These are phyloP conservation scores for Papiliotrema nemorosa DNA, from an alignment of 1,284 basidiomycete genomes.

Conservation along the genomic window DNA sequence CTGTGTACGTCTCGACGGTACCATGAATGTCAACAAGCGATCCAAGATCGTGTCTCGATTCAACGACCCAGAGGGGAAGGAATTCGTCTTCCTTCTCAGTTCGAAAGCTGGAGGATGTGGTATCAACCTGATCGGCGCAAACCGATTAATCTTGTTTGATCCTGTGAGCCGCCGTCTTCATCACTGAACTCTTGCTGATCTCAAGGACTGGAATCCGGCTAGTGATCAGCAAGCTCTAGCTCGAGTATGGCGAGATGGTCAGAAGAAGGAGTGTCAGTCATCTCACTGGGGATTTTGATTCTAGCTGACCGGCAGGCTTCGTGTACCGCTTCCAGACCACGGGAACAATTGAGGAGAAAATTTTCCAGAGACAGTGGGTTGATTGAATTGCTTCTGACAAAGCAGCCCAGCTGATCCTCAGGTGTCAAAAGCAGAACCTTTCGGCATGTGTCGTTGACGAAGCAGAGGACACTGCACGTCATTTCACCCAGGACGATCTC, in stretches of 20 bases:
- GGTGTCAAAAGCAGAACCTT: slow-evolving; percentile 89
- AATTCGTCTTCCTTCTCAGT: slow-evolving; percentile 92
- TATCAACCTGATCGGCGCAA: slow-evolving; percentile 97
- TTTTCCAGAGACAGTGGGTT: slow-evolving; percentile 77
- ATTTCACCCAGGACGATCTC: slow-evolving; percentile 87
- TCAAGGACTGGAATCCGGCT: slow-evolving; percentile 92
- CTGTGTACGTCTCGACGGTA: slow-evolving; percentile 88
- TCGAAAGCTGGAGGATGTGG: slow-evolving; percentile 98
- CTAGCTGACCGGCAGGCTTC: slow-evolving; percentile 61
- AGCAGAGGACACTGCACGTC: slow-evolving; percentile 90
- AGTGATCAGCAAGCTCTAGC: slow-evolving; percentile 98
- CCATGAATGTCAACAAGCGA: slow-evolving; percentile 88
- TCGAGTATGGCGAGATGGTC: slow-evolving; percentile 98
- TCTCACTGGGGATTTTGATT: background rate
- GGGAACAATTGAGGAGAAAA: slow-evolving; percentile 98
- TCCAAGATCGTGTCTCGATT: slow-evolving; percentile 97
- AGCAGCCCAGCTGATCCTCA: slow-evolving; percentile 12
- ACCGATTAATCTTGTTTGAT: slow-evolving; percentile 92
- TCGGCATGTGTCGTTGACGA: slow-evolving; percentile 98
- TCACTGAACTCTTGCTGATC: slow-evolving; percentile 4
- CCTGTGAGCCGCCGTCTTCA: slow-evolving; percentile 60
- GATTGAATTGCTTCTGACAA: background rate
- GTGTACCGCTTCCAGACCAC: slow-evolving; percentile 98
- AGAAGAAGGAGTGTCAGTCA: slow-evolving; percentile 92
- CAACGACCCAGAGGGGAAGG: slow-evolving; percentile 91